Evolutionary conservation across 2,329 filamentous ascomycete species (phyloP).

Genomic region (Pseudopithomyces chartarum): DNA sequence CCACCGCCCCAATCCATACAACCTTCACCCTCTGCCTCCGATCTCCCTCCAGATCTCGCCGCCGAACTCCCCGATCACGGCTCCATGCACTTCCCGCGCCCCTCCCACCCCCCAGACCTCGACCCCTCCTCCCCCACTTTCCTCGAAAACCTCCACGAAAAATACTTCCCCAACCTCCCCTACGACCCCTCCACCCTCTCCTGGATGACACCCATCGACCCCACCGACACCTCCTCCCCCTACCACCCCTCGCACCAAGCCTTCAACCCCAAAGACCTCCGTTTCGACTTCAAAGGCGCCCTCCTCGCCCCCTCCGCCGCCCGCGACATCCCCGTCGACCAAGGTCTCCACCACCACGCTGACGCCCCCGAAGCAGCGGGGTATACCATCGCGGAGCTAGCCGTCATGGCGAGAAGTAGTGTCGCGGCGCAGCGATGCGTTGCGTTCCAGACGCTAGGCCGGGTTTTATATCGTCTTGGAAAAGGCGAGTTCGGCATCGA

Average conservation of each 20-base stretch:
- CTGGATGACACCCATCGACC: slow-evolving; percentile 79
- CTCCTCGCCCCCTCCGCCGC: slow-evolving; percentile 79
- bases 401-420: slow-evolving; percentile 76
- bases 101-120: slow-evolving; percentile 67
- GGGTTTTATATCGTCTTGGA: slow-evolving; percentile 82
- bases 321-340: slow-evolving; percentile 73
- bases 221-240: slow-evolving; percentile 68
- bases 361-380: slow-evolving; percentile 91
- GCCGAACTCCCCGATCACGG: slow-evolving; percentile 9
- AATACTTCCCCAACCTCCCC: slow-evolving; percentile 90
- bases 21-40: slow-evolving; percentile 56
- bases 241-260: slow-evolving; percentile 80
- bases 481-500: slow-evolving; percentile 70
- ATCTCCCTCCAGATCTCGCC: slow-evolving; percentile 66
- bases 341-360: slow-evolving; percentile 91
- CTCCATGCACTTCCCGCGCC: slow-evolving; percentile 65
- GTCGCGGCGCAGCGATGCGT: slow-evolving; percentile 88
- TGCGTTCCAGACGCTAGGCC: slow-evolving; percentile 87
- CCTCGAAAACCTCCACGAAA: slow-evolving; percentile 80
- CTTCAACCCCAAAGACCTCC: slow-evolving; percentile 75
- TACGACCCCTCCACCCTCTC: slow-evolving; percentile 84
- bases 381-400: slow-evolving; percentile 88
- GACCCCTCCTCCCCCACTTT: slow-evolving; percentile 85
- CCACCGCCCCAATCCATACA: neutral
- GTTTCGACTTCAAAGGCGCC: slow-evolving; percentile 85